Evolutionary conservation across 768 basidiomycete species (phyloP), one percentile per base, ranked within the genome.

Genomic region (Lentinula edodes): DNA sequence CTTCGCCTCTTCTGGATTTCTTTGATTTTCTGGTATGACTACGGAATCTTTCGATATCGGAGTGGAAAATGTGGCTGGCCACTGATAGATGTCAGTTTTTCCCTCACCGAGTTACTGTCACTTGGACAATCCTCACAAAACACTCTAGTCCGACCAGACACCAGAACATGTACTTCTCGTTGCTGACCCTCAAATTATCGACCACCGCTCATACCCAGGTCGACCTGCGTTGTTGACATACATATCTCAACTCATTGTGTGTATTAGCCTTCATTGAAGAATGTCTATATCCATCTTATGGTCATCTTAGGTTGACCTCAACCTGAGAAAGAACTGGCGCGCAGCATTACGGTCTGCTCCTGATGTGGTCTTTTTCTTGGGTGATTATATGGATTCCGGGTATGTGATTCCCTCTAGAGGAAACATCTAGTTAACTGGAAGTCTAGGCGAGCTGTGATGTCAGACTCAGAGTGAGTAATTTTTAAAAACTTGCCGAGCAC

Each of bases 151-250:
- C 16, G 35, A n/a, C 13, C 51, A 34, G 6, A 28, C 15, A 52
- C 45, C 45, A 12, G 46, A 34, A n/a, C 90, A 87, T 71, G 76
- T 93, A 20, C 84, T 97, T n/a, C 76, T 96, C 51, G 76, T 95
- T 39, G 88, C 95, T 12, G 95, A 97, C 73, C 91, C 94, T 0
- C 94, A 96, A 73, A 83, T 96, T 32, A 80, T 93, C 50, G 88
- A 95, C 71, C 79, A 80, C 52, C 77, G 81, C 48, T 91, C 91
- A 3, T 94, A 94, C 70, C 86, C 87, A 9, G 83, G 75, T 42
- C 82, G 89, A 5, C 69, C 76, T 4, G 68, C 78, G 23, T 72
- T 83, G 68, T 71, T 90, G 23, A 83, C 84, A 60, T 80, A 79
- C 58, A 66, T 93, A 5, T 82, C 83, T 15, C 87, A 84, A 65